Evolutionary conservation across 345 rosid genomes (phyloP), one percentile per base, ranked within the genome.

Genomic region (Gossypium rotundifolium): DNA sequence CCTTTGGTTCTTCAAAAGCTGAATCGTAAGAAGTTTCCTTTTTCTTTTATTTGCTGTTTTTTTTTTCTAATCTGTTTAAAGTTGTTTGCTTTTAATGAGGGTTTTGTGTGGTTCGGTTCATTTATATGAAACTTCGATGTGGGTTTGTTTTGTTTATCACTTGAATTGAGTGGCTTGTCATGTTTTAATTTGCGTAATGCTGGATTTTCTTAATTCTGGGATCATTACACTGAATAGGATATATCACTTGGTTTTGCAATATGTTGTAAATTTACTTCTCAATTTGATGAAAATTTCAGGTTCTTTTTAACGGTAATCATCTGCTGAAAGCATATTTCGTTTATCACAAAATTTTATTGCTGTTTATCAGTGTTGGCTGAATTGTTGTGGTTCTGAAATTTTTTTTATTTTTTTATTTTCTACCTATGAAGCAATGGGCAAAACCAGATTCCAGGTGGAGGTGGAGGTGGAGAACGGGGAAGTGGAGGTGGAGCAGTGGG

Each of bases 1-100:
- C 97, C 46, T 80, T 88, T 73, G 81, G 81, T 65, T 80, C 96
- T 33, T 84, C 95, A 40, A 89, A 88, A 44, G 94, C 84, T n/a
- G 97, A 94, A 86, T 86, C 92, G 97, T 94, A 71, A 90, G 93
- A 79, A 45, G 33, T 22, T 67, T 57, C 13, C 64, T 42, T 71
- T 4, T 73, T 51, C 40, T 23, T 14, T 2, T 69, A 13, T 68
- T 46, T 76, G 4, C 40, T 33, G 3, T 25, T 25, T 29, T 27
- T 64, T 45, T 51, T 53, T 44, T 57, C 33, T 52, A 13, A 45
- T 70, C 66, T 57, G 66, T 20, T 20, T 65, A 17, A 40, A 46
- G 17, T 25, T 67, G 7, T 17, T 54, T 25, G 52, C 53, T 74
- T 77, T 65, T 65, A 13, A 12, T 40, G 44, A 29, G 9, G 13